Base-by-base conservation (phyloP, 495 filamentous ascomycete genomes). In the Podospora sp. region DNA sequence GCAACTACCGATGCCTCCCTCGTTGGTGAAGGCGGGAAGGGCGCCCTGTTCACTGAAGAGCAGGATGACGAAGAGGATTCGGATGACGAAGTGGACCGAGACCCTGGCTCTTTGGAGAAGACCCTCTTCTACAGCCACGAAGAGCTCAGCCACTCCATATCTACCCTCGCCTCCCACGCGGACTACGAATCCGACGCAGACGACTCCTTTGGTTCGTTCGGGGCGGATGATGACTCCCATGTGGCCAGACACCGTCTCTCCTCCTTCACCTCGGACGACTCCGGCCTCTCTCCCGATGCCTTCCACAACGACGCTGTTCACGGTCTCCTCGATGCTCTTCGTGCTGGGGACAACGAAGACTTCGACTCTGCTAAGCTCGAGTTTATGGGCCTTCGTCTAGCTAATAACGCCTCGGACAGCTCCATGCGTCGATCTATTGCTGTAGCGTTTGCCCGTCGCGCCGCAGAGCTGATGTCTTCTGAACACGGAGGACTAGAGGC, bases 301-400 rank as follows among this genome's bases (percentile, higher is more conserved):
- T 98, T 97, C 85, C 92, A 97, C 71, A 83, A 90, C 52, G 95
- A 98, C 65, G 95, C 96, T 12, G 88, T 92, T 1, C 82, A 86
- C 71, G 95, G 92, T 68, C 85, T 98, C 27, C 85, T 94, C 55
- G 92, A 96, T 71, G 89, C 92, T 51, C 82, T 99, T 46, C 80
- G 81, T 50, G 79, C 75, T 2, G 74, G 72, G 21, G 77, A 75
- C 33, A 87, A 87, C 63, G 88, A 90, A 60, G 87, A 92, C 50
- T 87, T 92, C n/a, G 92, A 95, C 73, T 90, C 90, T 12, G 92
- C 95, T 9, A 90, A 91, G 70, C 83, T 98, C 12, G 95, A 99
- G 75, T 89, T 99, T 51, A 95, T 90, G 79, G 90, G 91, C 70
- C 84, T 97, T 40, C 88, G 94, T 6, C 91, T 99, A 79, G 90